phyloP scores from a whole-genome alignment of 148 eudicot genomes.

The Bassia scoparia region DNA sequence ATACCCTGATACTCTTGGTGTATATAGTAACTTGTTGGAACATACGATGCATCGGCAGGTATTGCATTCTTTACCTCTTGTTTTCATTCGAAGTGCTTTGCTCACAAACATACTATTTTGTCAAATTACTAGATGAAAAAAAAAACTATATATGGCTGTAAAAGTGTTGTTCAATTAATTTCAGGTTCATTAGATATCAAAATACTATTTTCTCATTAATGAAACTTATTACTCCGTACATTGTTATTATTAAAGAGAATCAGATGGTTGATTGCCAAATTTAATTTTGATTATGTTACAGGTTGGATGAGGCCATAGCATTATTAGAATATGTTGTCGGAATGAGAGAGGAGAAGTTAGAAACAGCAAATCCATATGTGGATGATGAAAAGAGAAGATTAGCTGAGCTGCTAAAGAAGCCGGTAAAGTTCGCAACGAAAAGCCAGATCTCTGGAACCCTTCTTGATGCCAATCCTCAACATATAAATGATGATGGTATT shows the following conservation, averaged over 20 bases:
- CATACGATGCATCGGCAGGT: conserved; percentile 99
- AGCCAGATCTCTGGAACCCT: conserved; percentile 73
- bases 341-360: conserved; percentile 96
- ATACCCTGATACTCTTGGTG: conserved; percentile 90
- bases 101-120: no score
- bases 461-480: conserved; percentile 56
- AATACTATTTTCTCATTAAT: not conserved
- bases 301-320: conserved; percentile 89
- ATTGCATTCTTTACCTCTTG: conserved; percentile 7
- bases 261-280: conserved; percentile 7
- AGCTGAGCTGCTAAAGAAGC: conserved; percentile 76
- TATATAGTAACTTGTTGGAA: conserved; percentile 97
- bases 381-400: conserved; percentile 91
- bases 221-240: no score
- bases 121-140: no score
- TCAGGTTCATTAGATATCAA: not conserved
- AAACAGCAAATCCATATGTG: conserved; percentile 93
- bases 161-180: not conserved
- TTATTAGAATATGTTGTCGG: conserved; percentile 76
- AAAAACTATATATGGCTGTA: not conserved
- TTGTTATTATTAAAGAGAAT: not conserved
- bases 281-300: conserved; percentile 23
- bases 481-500: conserved; percentile 38
- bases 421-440: conserved; percentile 70
- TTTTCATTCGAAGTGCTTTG: not conserved